Percentiles rank a stretch among this genome's conserved stretches.
These are phyloP conservation scores for Luzula sylvatica DNA, from an alignment of 176 grass and related monocot genomes.

Conservation along the genomic window DNA sequence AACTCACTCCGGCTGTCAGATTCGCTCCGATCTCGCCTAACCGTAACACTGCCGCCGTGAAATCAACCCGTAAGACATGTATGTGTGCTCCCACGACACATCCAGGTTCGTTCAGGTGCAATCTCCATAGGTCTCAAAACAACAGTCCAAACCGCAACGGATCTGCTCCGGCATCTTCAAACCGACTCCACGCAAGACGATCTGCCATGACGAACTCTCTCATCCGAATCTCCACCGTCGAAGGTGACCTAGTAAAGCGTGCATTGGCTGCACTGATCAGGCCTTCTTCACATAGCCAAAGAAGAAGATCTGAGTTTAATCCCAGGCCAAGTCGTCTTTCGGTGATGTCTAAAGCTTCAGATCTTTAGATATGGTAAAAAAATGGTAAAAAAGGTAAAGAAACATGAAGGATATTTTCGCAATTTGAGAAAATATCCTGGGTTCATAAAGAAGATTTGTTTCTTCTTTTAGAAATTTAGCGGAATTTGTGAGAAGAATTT, in stretches of 20 bases:
- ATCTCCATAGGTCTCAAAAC: slow-evolving; percentile 2
- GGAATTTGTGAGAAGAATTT: slow-evolving; percentile 3
- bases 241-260: slow-evolving; percentile 24
- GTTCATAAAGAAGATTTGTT: not conserved
- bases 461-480: not conserved
- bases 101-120: slow-evolving; percentile 25
- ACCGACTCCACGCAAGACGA: slow-evolving; percentile 16
- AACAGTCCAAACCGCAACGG: not conserved
- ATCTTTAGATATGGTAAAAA: not conserved
- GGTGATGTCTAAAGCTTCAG: slow-evolving; percentile 1
- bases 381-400: slow-evolving; percentile 18
- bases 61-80: slow-evolving; percentile 2
- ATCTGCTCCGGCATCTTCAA: not conserved
- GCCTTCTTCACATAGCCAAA: slow-evolving; percentile 11
- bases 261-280: slow-evolving; percentile 20
- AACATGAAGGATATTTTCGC: not conserved
- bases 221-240: slow-evolving; percentile 13
- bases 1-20: not conserved
- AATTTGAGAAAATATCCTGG: not conserved
- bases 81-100: slow-evolving; percentile 24
- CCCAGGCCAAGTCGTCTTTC: slow-evolving; percentile 17
- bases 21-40: not conserved
- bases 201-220: slow-evolving; percentile 30
- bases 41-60: not conserved
- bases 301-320: slow-evolving; percentile 1